Evolutionary conservation across 257 asterid genomes (phyloP), one percentile per base, ranked within the genome.

Genomic region (Salvia miltiorrhiza): DNA sequence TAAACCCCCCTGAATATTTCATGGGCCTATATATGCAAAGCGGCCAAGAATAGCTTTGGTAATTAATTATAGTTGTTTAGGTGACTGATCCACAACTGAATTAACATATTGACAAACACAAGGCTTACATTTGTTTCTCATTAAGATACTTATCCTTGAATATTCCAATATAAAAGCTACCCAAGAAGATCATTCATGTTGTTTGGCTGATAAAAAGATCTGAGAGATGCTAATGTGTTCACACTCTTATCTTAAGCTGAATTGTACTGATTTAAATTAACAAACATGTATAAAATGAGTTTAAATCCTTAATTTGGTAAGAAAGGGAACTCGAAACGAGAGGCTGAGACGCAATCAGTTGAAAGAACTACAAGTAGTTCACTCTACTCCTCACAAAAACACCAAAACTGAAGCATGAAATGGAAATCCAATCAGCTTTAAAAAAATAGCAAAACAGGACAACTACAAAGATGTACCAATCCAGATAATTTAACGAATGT

Each of bases 401-500:
- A 49, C 66, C 48, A 12, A 21, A 50, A 44, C 60, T 7, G 24
- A 62, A 69, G 70, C 56, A 61, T 28, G 57, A 53, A 16, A 33
- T 17, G 17, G 61, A 65, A 59, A 39, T 43, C 14, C 21, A 28
- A 61, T 32, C 49, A 3, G 23, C 71, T n/a, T n/a, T n/a, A 16
- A 40, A 43, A 33, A 49, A 26, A 4, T 8, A 14, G 44, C 13
- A 14, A 61, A 58, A 62, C n/a, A 11, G 60, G 20, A 61, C 26
- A 30, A 16, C 30, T 37, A 30, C 19, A 48, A 19, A 41, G 2
- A 69, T 30, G 76, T 76, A 83, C 92, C 86, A 86, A 67, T 44
- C 71, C 65, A 45, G 84, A 71, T 61, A 86, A 61, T 30, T 69
- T 61, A 53, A 69, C 45, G 67, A 81, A 71, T 45, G 86, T 44